Conservation (phyloP, 768 basidiomycete genomes). For the Clitopilus passeckerianus region DNA sequence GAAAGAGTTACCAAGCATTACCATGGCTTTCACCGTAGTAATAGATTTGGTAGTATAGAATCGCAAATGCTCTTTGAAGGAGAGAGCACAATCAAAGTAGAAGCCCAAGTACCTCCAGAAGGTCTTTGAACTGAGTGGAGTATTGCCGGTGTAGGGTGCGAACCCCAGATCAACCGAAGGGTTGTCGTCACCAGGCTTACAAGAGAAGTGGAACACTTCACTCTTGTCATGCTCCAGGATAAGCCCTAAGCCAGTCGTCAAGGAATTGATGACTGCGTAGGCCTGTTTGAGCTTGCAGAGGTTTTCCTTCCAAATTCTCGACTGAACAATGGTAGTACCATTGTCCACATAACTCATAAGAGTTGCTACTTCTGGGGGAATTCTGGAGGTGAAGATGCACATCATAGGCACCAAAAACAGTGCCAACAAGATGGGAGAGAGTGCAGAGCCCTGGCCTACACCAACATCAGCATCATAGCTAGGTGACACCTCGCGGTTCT, state of each 20-base stretch:
- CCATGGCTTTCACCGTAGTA: background rate
- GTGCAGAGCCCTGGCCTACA: background rate
- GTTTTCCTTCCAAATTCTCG: no score
- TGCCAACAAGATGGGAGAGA: background rate
- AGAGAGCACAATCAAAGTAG: background rate
- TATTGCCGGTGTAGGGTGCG: background rate
- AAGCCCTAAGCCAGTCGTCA: background rate
- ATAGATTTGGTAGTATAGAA: background rate
- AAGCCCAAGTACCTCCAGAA: background rate
- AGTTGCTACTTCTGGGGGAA: no score
- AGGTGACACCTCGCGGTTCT: no score
- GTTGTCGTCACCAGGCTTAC: background rate
- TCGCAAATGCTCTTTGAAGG: background rate
- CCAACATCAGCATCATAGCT: background rate
- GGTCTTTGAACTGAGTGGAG: background rate
- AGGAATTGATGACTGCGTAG: background rate
- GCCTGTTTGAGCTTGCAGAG: background rate
- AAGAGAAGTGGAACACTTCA: background rate
- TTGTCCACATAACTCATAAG: no score
- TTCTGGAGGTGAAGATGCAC: no score
- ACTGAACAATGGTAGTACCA: no score
- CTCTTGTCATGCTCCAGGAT: background rate
- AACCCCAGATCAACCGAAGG: background rate
- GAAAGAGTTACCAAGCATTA: background rate
- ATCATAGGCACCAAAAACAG: background rate